These are phyloP conservation scores for Colletotrichum orchidophilum DNA, from an alignment of 2,329 filamentous ascomycete species.

Conservation along the genomic window DNA sequence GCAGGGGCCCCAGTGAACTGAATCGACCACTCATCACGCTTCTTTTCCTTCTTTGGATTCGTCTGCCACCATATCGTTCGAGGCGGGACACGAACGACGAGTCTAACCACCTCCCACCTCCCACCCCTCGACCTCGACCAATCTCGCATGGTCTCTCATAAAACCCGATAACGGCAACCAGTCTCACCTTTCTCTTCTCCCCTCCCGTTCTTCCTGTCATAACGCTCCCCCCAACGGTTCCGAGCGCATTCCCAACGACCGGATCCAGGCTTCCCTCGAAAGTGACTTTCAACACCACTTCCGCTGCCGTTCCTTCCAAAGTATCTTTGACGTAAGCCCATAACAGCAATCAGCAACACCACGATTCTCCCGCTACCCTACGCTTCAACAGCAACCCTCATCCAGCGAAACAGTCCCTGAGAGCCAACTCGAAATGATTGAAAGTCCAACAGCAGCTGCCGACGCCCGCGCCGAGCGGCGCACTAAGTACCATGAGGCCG, in stretches of 20 bases:
- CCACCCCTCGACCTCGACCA: conserved; percentile 8
- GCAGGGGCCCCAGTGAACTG: conserved; percentile 13
- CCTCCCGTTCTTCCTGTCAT: neutral
- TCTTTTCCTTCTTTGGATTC: conserved; percentile 14
- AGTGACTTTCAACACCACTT: neutral
- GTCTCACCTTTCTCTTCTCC: neutral
- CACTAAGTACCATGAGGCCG: conserved; percentile 69
- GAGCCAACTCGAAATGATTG: conserved; percentile 39
- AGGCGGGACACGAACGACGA: conserved; percentile 25
- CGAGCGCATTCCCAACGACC: conserved; percentile 19
- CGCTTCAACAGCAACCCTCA: conserved; percentile 22
- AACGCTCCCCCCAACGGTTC: neutral
- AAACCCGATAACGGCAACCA: neutral
- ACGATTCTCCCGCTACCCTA: neutral
- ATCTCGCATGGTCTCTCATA: neutral
- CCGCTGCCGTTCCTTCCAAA: neutral
- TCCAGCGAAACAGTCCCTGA: neutral
- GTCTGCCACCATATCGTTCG: conserved; percentile 21
- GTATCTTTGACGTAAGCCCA: neutral
- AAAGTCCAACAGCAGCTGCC: conserved; percentile 44
- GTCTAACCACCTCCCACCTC: conserved; percentile 13
- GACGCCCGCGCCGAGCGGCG: conserved; percentile 58
- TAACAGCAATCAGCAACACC: neutral
- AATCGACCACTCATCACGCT: conserved; percentile 25
- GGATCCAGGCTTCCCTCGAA: neutral